Percentiles rank a stretch among this genome's conserved stretches.
These are phyloP conservation scores for Aristolochia contorta DNA, from an alignment of 164 flowering plant genomes.

Conservation along the genomic window DNA sequence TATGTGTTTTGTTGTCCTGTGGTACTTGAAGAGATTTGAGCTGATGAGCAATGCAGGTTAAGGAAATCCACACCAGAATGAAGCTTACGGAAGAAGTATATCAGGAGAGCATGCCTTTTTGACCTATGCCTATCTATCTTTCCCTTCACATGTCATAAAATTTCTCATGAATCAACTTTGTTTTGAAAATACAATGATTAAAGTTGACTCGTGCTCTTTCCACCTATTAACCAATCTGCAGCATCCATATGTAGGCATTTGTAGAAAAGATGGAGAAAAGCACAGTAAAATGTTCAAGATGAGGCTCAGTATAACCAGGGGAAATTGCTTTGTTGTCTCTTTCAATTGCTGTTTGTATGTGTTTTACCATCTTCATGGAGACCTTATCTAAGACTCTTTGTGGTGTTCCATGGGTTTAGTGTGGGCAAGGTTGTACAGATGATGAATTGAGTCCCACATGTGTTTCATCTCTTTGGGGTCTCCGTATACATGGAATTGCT, in stretches of 20 bases:
- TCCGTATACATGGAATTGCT: slow-evolving; percentile 56
- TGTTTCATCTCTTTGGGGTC: slow-evolving; percentile 80
- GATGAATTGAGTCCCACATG: slow-evolving; percentile 82
- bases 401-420: slow-evolving; percentile 35
- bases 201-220: slow-evolving; percentile 8
- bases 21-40: too few species aligned
- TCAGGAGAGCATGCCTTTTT: too few species aligned
- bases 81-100: too few species aligned
- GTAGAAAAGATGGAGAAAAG: slow-evolving; percentile 17
- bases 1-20: too few species aligned
- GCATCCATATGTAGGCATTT: slow-evolving; percentile 16
- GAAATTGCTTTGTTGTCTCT: not conserved
- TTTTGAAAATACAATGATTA: slow-evolving; percentile 5
- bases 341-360: not conserved
- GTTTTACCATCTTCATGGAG: not conserved
- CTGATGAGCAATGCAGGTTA: too few species aligned
- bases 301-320: slow-evolving; percentile 7
- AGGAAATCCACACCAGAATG: too few species aligned
- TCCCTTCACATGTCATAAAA: slow-evolving; percentile 4
- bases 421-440: slow-evolving; percentile 97
- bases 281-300: slow-evolving; percentile 12
- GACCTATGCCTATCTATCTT: slow-evolving; percentile 1
- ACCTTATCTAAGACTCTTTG: not conserved
- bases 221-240: slow-evolving; percentile 15
- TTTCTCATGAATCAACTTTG: slow-evolving; percentile 4